These are phyloP conservation scores for Cytospora paraplurivora DNA, from an alignment of 2,329 filamentous ascomycete genomes.

Conservation along the genomic window DNA sequence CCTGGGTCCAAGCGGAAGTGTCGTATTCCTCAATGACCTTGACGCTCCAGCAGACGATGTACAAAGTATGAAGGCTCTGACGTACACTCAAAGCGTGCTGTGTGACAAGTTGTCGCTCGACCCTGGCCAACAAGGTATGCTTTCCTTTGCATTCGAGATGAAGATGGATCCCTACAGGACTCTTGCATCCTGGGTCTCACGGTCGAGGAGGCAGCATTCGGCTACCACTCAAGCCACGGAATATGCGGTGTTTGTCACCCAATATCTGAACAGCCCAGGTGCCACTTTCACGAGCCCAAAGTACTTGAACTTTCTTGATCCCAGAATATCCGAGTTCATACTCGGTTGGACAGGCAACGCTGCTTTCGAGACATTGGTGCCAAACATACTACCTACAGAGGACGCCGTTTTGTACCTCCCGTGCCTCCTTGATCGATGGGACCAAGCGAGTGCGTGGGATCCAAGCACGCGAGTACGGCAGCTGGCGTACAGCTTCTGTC, in stretches of 20 bases:
- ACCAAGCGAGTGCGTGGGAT: constrained; percentile 44
- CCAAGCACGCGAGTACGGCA: constrained; percentile 40
- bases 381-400: constrained; percentile 29
- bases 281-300: not conserved
- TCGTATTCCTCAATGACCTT: constrained; percentile 71
- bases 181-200: constrained; percentile 32
- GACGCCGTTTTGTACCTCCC: constrained; percentile 43
- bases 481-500: constrained; percentile 41
- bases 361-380: not conserved
- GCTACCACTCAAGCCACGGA: constrained; percentile 26
- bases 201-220: constrained; percentile 29
- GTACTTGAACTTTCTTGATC: constrained; percentile 34
- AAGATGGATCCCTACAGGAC: constrained; percentile 33
- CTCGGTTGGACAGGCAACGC: constrained; percentile 30
- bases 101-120: constrained; percentile 34
- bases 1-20: constrained; percentile 60
- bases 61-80: constrained; percentile 32
- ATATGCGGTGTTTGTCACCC: constrained; percentile 34
- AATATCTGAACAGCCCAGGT: constrained; percentile 23
- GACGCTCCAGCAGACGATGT: constrained; percentile 35
- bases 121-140: constrained; percentile 31
- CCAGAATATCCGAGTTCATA: constrained; percentile 34
- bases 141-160: constrained; percentile 39
- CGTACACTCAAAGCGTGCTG: constrained; percentile 33
- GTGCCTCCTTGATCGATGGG: constrained; percentile 43